phyloP scores from a whole-genome alignment of 2,329 filamentous ascomycete species.

The Dactylellina sp. region DNA sequence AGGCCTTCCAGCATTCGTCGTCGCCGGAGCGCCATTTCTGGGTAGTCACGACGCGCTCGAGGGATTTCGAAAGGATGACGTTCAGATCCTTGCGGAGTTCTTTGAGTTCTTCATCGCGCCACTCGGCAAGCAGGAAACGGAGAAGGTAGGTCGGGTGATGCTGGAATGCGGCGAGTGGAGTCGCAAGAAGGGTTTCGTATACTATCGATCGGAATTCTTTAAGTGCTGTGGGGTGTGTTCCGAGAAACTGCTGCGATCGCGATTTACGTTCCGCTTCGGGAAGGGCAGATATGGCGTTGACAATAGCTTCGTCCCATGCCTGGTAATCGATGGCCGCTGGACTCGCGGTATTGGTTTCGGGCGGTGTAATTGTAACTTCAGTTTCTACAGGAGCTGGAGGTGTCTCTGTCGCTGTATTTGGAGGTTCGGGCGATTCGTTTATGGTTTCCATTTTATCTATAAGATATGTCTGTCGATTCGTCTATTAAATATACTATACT shows the following conservation, averaged over 20 bases:
- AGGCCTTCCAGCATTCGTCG: slow-evolving; percentile 39
- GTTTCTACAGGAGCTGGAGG: neutral
- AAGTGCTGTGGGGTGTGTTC: slow-evolving; percentile 32
- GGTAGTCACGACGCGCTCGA: slow-evolving; percentile 18
- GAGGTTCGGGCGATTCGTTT: neutral
- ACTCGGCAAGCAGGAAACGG: slow-evolving; percentile 47
- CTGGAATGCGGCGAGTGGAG: slow-evolving; percentile 37
- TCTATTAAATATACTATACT: too few species aligned
- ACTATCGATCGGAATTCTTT: slow-evolving; percentile 24
- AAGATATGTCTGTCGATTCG: too few species aligned
- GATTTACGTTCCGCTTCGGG: slow-evolving; percentile 24
- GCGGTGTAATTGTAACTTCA: neutral
- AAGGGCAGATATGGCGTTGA: slow-evolving; percentile 30
- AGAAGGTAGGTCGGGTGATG: slow-evolving; percentile 44
- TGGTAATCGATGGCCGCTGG: slow-evolving; percentile 25
- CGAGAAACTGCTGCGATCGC: slow-evolving; percentile 42
- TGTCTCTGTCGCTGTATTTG: neutral
- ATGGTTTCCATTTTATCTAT: slow-evolving; percentile 1
- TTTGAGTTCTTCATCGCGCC: slow-evolving; percentile 52
- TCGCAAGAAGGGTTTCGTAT: slow-evolving; percentile 3
- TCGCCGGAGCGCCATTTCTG: slow-evolving; percentile 48
- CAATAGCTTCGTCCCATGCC: slow-evolving; percentile 43
- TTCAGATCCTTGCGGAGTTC: slow-evolving; percentile 24
- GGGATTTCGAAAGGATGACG: slow-evolving; percentile 32
- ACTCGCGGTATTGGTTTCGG: neutral